These are phyloP conservation scores for Acanthochlamys bracteata DNA, from an alignment of 106 monocot species.

Conservation along the genomic window DNA sequence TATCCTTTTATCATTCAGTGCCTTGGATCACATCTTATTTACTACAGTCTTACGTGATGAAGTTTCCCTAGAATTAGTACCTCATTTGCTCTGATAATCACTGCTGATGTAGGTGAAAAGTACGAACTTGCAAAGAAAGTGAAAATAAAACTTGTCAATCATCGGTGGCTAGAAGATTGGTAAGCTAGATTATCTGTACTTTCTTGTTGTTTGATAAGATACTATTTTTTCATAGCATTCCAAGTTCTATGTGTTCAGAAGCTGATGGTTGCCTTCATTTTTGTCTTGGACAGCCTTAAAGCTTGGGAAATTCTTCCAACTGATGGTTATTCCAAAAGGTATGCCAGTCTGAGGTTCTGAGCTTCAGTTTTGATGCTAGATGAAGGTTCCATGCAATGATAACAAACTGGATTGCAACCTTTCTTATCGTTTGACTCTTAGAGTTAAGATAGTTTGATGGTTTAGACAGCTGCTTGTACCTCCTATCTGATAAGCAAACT, in stretches of 20 bases:
- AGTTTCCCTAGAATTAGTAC: neutral
- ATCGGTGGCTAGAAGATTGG: conserved; percentile 94
- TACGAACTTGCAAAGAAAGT: conserved; percentile 88
- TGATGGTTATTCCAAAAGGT: conserved; percentile 77
- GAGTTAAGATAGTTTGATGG: no score
- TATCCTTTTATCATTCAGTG: no score
- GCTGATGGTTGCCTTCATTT: neutral
- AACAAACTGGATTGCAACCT: no score
- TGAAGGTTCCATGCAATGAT: no score
- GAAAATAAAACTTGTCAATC: conserved; percentile 95
- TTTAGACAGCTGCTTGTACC: no score
- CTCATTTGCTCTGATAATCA: neutral
- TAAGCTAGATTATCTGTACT: conserved; percentile 10
- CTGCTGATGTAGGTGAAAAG: conserved; percentile 63
- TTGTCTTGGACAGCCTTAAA: conserved; percentile 50
- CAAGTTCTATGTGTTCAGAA: neutral
- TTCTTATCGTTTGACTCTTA: no score
- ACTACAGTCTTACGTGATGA: no score
- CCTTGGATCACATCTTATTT: no score
- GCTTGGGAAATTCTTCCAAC: conserved; percentile 71
- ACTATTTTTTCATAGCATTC: neutral
- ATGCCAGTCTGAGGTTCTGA: conserved; percentile 4
- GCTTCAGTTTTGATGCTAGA: no score
- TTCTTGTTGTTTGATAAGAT: neutral
- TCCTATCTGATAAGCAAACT: no score